phyloP scores from a whole-genome alignment of 2,329 filamentous ascomycete species.

The Colletotrichum abscissum region DNA sequence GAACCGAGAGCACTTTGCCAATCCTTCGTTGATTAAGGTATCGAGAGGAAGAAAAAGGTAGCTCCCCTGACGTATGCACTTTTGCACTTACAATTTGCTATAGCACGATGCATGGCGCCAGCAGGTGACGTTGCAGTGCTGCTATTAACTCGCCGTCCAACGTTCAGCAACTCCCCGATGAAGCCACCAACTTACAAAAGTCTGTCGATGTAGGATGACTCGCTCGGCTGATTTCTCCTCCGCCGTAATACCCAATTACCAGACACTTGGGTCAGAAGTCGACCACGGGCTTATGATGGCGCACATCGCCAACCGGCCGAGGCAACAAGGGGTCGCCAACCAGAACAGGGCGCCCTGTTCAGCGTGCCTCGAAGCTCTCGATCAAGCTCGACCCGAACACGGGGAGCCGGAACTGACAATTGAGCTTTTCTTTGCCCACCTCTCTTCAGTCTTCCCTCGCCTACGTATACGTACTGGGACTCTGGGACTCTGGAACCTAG shows the following conservation, averaged over 20 bases:
- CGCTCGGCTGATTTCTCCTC: neutral
- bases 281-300: neutral
- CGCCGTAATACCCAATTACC: neutral
- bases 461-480: neutral
- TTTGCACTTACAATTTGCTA: neutral
- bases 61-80: neutral
- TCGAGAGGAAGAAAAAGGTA: neutral
- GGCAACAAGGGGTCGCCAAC: conserved; percentile 17
- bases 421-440: neutral
- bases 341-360: neutral
- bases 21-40: neutral
- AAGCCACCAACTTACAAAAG: conserved; percentile 3
- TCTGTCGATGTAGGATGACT: conserved; percentile 6
- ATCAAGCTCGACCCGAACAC: conserved; percentile 24
- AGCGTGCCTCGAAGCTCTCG: conserved; percentile 6
- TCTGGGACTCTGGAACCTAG: conserved; percentile 13
- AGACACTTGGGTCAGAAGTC: neutral
- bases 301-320: neutral
- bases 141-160: conserved; percentile 2
- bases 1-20: neutral
- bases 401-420: conserved; percentile 22
- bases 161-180: neutral
- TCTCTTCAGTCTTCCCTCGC: conserved; percentile 16
- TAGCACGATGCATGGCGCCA: neutral
- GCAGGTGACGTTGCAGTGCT: neutral